Evolutionary conservation across 441 rosid species (phyloP).

Genomic region (Erodium trifolium): DNA sequence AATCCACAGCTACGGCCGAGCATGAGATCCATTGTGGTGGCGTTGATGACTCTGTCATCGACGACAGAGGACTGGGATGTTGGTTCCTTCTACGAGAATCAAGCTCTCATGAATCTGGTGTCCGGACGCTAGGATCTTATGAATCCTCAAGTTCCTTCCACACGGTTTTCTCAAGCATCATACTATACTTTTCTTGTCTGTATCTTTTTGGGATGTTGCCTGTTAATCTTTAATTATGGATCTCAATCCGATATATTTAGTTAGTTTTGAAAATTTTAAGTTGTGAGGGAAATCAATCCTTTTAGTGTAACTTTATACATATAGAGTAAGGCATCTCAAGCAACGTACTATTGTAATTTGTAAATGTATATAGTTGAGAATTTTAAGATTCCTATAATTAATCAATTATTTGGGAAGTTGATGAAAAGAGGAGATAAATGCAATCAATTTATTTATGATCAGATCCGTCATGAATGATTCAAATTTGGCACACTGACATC

Average conservation of each 20-base stretch:
- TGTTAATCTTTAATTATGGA: neutral
- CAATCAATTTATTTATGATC: no score
- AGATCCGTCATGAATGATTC: no score
- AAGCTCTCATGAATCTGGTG: slow-evolving; percentile 62
- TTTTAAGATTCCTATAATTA: neutral
- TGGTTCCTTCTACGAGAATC: slow-evolving; percentile 60
- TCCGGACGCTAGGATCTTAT: slow-evolving; percentile 45
- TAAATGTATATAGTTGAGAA: neutral
- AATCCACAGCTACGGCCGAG: slow-evolving; percentile 65
- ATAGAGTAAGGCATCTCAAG: no score
- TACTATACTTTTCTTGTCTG: neutral
- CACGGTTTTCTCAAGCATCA: no score
- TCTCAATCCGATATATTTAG: no score
- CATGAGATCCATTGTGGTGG: slow-evolving; percentile 85
- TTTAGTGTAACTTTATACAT: no score
- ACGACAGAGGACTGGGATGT: slow-evolving; percentile 79
- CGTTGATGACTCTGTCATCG: slow-evolving; percentile 72
- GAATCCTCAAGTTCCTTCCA: no score
- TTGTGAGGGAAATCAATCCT: no score
- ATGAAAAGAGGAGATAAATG: no score
- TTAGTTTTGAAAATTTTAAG: no score
- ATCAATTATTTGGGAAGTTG: neutral
- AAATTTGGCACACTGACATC: no score
- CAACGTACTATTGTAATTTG: neutral
- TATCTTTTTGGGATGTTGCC: neutral